A percentile compares a stretch with the other conserved stretches of the same genome.
phyloP scores from a whole-genome alignment of 1,139 yeast species.

The Sugiyamaella sp. region DNA sequence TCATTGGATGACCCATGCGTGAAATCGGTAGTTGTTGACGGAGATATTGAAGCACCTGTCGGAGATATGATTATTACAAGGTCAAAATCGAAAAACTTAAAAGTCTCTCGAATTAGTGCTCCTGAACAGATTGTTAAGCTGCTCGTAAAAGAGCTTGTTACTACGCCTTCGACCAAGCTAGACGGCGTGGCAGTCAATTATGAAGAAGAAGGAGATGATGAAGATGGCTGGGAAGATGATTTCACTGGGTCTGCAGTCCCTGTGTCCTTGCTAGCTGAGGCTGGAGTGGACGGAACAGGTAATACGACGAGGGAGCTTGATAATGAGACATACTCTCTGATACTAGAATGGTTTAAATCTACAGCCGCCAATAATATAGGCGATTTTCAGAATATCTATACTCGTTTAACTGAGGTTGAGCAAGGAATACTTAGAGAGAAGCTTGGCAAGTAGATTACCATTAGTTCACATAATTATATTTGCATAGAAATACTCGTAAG shows the following conservation, averaged over 20 bases:
- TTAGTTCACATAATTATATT: too few species aligned
- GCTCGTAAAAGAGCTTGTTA: conserved; percentile 66
- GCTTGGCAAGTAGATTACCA: not conserved
- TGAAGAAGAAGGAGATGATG: conserved; percentile 37
- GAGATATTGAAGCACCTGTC: conserved; percentile 70
- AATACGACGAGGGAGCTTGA: conserved; percentile 16
- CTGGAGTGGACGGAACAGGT: not conserved
- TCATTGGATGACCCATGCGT: conserved; percentile 59
- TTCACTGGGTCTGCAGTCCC: conserved; percentile 19
- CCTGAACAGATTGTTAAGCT: conserved; percentile 73
- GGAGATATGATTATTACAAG: conserved; percentile 74
- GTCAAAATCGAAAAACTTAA: conserved; percentile 68
- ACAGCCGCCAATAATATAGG: conserved; percentile 47
- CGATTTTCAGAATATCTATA: conserved; percentile 58
- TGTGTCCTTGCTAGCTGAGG: conserved; percentile 1
- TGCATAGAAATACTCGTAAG: too few species aligned
- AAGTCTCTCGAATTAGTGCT: conserved; percentile 61
- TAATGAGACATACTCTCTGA: conserved; percentile 20
- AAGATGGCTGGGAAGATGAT: conserved; percentile 80
- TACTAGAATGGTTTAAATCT: conserved; percentile 39
- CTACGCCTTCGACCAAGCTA: conserved; percentile 39
- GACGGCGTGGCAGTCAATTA: conserved; percentile 36
- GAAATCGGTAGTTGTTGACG: conserved; percentile 62
- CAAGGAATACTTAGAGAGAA: conserved; percentile 48
- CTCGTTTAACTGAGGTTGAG: conserved; percentile 57